phyloP scores from a whole-genome alignment of 495 filamentous ascomycete species.

The Lasiosphaeria ovina region DNA sequence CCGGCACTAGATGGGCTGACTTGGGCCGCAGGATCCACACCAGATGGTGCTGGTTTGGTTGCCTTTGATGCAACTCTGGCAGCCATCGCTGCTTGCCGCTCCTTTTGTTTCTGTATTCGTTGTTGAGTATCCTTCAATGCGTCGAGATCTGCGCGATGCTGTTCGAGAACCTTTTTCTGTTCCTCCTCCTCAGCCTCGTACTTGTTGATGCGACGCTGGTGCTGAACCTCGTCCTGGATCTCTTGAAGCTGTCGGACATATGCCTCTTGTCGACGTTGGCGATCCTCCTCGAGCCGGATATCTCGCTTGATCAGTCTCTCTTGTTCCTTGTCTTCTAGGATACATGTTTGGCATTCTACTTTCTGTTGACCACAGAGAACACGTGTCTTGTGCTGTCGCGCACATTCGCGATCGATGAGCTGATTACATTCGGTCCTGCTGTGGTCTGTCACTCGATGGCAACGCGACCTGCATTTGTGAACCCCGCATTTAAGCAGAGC shows the following conservation, averaged over 20 bases:
- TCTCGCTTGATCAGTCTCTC: constrained; percentile 49
- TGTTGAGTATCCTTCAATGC: constrained; percentile 17
- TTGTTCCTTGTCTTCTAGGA: constrained; percentile 47
- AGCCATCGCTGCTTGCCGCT: constrained; percentile 5
- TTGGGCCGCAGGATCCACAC: background rate
- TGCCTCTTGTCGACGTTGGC: constrained; percentile 46
- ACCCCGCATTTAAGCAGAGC: constrained; percentile 57
- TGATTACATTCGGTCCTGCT: constrained; percentile 58
- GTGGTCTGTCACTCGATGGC: constrained; percentile 67
- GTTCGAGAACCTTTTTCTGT: constrained; percentile 45
- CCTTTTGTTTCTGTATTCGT: constrained; percentile 15
- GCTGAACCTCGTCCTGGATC: constrained; percentile 57
- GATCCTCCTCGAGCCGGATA: constrained; percentile 52
- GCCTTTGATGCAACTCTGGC: constrained; percentile 3
- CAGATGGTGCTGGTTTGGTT: background rate
- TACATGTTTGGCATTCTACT: constrained; percentile 48
- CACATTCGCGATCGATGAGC: constrained; percentile 48
- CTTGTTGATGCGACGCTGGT: constrained; percentile 46
- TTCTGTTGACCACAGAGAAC: constrained; percentile 32
- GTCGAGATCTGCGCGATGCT: constrained; percentile 31
- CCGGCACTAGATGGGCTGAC: background rate
- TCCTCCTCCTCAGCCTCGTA: constrained; percentile 47
- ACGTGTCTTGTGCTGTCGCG: constrained; percentile 48
- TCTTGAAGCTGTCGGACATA: constrained; percentile 53
- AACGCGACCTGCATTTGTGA: constrained; percentile 60